Percentiles rank a stretch among this genome's conserved stretches.
Conservation (phyloP, 1,139 yeast genomes). For the Pichia sp. region DNA sequence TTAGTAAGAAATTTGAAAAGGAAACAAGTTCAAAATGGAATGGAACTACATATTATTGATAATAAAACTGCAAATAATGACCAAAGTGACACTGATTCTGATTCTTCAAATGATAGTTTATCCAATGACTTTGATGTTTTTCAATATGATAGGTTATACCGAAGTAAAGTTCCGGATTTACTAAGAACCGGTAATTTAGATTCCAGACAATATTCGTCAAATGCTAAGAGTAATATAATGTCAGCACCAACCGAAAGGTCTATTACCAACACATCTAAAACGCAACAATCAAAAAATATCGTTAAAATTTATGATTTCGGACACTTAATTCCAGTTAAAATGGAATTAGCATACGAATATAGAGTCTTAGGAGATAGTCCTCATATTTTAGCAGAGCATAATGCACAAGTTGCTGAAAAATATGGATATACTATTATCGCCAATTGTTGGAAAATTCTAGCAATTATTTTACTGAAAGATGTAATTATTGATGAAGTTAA, state of each 20-base stretch:
- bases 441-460: constrained; percentile 73
- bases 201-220: constrained; percentile 17
- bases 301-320: constrained; percentile 63
- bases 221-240: constrained; percentile 13
- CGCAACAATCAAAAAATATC: constrained; percentile 36
- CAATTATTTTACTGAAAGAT: constrained; percentile 34
- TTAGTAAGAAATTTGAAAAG: constrained; percentile 30
- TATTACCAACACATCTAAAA: constrained; percentile 21
- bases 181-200: constrained; percentile 28
- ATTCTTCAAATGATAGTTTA: constrained; percentile 37
- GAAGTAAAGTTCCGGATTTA: constrained; percentile 42
- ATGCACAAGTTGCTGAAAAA: constrained; percentile 64
- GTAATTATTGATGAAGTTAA: constrained; percentile 20
- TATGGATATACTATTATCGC: constrained; percentile 59
- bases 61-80: constrained; percentile 10
- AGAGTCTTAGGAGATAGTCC: constrained; percentile 63
- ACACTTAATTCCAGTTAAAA: constrained; percentile 68
- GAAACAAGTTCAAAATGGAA: constrained; percentile 22
- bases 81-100: constrained; percentile 12
- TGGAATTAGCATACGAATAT: constrained; percentile 73
- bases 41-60: constrained; percentile 16
- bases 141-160: constrained; percentile 39
- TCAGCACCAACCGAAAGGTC: constrained; percentile 26
- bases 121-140: constrained; percentile 47
- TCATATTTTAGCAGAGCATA: constrained; percentile 58